A percentile compares a stretch with the other conserved stretches of the same genome.
Conservation (phyloP, 768 basidiomycete species). For the Piloderma croceum region DNA sequence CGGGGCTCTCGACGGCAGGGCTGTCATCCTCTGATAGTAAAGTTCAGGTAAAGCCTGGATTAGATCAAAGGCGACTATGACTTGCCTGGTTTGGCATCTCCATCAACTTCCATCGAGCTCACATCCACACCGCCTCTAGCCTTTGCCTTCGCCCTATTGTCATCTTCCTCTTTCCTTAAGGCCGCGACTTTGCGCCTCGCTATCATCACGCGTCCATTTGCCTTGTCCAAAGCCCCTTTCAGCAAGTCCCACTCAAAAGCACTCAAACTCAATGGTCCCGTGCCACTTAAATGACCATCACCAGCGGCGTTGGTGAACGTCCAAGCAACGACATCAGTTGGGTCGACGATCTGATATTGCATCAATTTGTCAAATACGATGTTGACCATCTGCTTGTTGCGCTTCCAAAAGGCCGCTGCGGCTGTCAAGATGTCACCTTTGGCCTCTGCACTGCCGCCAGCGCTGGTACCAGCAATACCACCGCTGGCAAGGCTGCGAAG, state of each 20-base stretch:
- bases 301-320: slow-evolving; percentile 59
- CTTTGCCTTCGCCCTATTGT: slow-evolving; percentile 69
- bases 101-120: slow-evolving; percentile 60
- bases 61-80: slow-evolving; percentile 16
- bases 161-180: slow-evolving; percentile 85
- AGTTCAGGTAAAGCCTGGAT: slow-evolving; percentile 4
- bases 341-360: slow-evolving; percentile 97
- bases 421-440: slow-evolving; percentile 53
- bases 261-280: slow-evolving; percentile 34
- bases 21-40: slow-evolving; percentile 7
- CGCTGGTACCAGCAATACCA: slow-evolving; percentile 34
- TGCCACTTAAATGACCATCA: slow-evolving; percentile 32
- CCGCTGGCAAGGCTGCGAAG: slow-evolving; percentile 54
- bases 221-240: slow-evolving; percentile 80
- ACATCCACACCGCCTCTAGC: slow-evolving; percentile 51
- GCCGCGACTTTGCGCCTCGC: slow-evolving; percentile 68
- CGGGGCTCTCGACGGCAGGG: slow-evolving; percentile 54
- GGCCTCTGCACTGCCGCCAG: slow-evolving; percentile 12
- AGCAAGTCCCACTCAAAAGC: slow-evolving; percentile 84
- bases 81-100: slow-evolving; percentile 60
- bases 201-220: slow-evolving; percentile 79
- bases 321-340: slow-evolving; percentile 85
- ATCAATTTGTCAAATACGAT: slow-evolving; percentile 97
- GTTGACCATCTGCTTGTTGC: slow-evolving; percentile 78
- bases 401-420: slow-evolving; percentile 75